Evolutionary conservation across 2,329 filamentous ascomycete species (phyloP).

Genomic region (Venturia asperata): DNA sequence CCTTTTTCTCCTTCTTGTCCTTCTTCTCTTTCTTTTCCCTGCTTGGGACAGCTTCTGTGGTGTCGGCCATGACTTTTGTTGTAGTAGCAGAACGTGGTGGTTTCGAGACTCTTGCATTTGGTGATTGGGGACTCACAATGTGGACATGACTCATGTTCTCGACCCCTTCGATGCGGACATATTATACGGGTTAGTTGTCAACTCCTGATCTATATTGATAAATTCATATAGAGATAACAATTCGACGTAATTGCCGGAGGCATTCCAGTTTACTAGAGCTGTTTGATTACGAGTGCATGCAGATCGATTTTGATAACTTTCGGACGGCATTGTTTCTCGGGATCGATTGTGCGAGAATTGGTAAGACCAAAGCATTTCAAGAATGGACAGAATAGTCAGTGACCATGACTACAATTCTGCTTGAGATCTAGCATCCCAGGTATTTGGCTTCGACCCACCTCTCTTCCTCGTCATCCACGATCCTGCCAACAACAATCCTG

Average conservation of each 20-base stretch:
- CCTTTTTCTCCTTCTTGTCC: constrained; percentile 22
- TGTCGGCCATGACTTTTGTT: constrained; percentile 14
- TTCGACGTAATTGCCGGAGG: no score
- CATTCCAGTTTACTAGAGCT: no score
- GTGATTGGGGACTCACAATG: not conserved
- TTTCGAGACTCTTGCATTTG: not conserved
- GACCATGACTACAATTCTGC: not conserved
- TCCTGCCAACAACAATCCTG: constrained; percentile 74
- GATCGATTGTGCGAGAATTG: no score
- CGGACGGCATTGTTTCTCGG: no score
- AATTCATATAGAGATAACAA: no score
- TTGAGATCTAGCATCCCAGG: constrained; percentile 63
- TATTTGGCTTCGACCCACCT: constrained; percentile 88
- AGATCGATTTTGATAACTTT: not conserved
- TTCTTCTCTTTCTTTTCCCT: constrained; percentile 19
- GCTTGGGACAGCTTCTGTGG: not conserved
- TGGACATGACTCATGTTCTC: not conserved
- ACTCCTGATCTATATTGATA: not conserved
- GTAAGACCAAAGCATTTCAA: not conserved
- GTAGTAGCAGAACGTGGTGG: not conserved
- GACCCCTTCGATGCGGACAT: not conserved
- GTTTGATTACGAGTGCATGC: no score
- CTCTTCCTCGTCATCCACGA: constrained; percentile 69
- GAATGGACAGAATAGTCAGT: not conserved
- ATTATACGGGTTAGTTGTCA: no score